These are phyloP conservation scores for Dimocarpus longan DNA, from an alignment of 345 rosid genomes.

Conservation along the genomic window DNA sequence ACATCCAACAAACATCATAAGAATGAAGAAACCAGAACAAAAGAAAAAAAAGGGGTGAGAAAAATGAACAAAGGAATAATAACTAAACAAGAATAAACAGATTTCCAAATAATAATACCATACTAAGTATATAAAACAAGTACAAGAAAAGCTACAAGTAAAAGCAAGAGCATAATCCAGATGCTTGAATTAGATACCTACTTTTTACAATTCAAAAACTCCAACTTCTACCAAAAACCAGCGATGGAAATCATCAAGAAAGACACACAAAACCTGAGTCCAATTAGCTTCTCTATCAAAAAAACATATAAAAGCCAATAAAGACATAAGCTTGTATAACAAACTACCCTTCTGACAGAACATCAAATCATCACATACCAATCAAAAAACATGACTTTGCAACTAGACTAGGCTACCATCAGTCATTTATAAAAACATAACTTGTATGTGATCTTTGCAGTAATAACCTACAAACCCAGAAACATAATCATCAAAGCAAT, in stretches of 20 bases:
- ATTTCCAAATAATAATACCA: neutral
- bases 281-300: neutral
- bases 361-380: neutral
- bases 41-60: neutral
- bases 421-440: neutral
- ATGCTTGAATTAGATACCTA: neutral
- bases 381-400: neutral
- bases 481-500: slow-evolving; percentile 1
- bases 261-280: slow-evolving; percentile 4
- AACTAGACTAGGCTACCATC: neutral
- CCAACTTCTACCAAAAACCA: neutral
- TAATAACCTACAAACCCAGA: slow-evolving; percentile 3
- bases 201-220: neutral
- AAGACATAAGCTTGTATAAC: neutral
- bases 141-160: neutral
- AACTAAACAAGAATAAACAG: neutral
- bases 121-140: neutral
- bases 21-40: neutral
- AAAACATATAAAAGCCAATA: neutral
- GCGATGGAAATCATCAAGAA: neutral
- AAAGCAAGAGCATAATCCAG: neutral
- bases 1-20: neutral
- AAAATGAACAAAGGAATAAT: neutral
- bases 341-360: neutral
- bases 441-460: neutral